Evolutionary conservation across 768 basidiomycete genomes (phyloP).

Genomic region (Leccinum subgranulosum): DNA sequence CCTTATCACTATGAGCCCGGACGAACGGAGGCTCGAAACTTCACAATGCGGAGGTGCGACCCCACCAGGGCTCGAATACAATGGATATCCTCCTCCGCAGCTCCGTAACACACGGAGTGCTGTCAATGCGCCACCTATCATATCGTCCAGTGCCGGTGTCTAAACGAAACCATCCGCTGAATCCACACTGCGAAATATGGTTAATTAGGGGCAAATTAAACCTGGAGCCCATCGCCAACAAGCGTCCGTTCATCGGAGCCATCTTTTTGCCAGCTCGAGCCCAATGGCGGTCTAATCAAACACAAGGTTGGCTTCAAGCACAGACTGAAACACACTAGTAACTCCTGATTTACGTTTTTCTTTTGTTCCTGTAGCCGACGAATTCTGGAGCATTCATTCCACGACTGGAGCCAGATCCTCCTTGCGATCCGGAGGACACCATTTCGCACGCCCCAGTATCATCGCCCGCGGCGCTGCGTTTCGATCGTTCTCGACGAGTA

Average conservation of each 20-base stretch:
- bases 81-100: not conserved
- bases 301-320: not conserved
- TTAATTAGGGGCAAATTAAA: not conserved
- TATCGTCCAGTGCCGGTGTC: not conserved
- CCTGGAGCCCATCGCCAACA: constrained; percentile 5
- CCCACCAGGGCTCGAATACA: not conserved
- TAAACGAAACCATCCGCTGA: not conserved
- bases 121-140: not conserved
- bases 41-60: not conserved
- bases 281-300: not conserved
- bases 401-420: not conserved
- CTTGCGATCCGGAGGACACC: constrained; percentile 1
- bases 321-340: constrained; percentile 6
- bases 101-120: not conserved
- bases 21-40: not conserved
- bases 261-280: not conserved
- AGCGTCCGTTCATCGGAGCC: constrained; percentile 3
- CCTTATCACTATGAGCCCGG: not conserved
- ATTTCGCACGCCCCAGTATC: not conserved
- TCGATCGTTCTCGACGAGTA: not conserved
- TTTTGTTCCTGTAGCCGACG: not conserved
- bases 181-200: not conserved
- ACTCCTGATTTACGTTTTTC: constrained; percentile 24
- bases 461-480: not conserved
- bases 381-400: not conserved